Conservation (phyloP, 2,329 filamentous ascomycete genomes). For the Xylariaceae sp. region DNA sequence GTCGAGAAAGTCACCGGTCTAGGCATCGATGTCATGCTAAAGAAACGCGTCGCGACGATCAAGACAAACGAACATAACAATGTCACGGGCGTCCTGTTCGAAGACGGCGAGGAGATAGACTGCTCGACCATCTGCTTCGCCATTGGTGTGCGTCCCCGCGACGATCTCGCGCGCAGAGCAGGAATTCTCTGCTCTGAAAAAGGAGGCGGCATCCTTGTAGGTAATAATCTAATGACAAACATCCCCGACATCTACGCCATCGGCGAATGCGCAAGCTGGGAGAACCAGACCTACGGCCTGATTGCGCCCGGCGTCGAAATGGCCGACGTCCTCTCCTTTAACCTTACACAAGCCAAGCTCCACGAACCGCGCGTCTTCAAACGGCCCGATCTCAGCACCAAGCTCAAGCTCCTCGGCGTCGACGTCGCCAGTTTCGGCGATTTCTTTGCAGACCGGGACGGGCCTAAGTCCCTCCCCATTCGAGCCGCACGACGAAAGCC, state of each 20-base stretch:
- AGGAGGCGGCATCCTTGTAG: conserved; percentile 71
- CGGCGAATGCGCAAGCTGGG: conserved; percentile 87
- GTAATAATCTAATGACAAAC: conserved; percentile 64
- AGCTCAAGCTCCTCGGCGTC: conserved; percentile 82
- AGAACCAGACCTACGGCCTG: conserved; percentile 78
- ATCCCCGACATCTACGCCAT: conserved; percentile 73
- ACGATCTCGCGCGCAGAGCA: conserved; percentile 65
- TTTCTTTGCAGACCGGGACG: conserved; percentile 85
- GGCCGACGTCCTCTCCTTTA: conserved; percentile 87
- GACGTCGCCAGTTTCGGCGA: conserved; percentile 92
- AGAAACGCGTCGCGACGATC: conserved; percentile 68
- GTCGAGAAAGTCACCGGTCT: conserved; percentile 74
- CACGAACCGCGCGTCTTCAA: conserved; percentile 69
- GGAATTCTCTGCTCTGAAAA: conserved; percentile 68
- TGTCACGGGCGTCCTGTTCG: conserved; percentile 70
- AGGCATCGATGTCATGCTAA: conserved; percentile 74
- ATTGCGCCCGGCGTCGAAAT: conserved; percentile 89
- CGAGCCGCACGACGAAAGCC: conserved; percentile 44
- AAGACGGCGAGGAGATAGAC: conserved; percentile 71
- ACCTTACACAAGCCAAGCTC: conserved; percentile 75
- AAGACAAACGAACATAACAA: conserved; percentile 62
- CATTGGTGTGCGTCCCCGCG: conserved; percentile 76
- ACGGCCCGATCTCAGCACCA: conserved; percentile 81
- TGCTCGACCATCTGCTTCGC: conserved; percentile 85
- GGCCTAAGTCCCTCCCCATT: conserved; percentile 67